Base-by-base conservation (phyloP, 306 rosid species). In the Begonia fuchsioides region DNA sequence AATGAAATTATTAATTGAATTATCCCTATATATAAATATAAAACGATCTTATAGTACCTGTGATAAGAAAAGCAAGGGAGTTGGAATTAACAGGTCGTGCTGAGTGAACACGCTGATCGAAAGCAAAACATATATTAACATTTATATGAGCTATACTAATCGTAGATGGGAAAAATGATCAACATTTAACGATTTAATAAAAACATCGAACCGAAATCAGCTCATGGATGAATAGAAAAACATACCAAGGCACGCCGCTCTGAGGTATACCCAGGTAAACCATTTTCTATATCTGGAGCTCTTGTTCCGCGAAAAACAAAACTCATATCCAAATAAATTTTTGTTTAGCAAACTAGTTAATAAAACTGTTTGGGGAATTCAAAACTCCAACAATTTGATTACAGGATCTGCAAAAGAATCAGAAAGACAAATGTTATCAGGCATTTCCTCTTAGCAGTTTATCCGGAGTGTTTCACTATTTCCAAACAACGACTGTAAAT, bases 61-160 rank as follows among this genome's bases (percentile, higher is more conserved):
- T 88, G 52, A 88, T 86, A 18, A 88, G 96, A 72, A 88, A 88
- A 50, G 93, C 86, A 47, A 88, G 90, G 6, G 95, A 88, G 57
- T 81, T 88, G 40, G 97, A 78, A 75, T 78, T 81, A 55, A 82
- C 80, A 56, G 83, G 78, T 6, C 80, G 97, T 10, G 78, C 71
- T 38, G 82, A 51, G 76, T 78, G 90, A 53, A 84, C 90, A 49
- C 83, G 73, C 83, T 76, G 76, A 61, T 47, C 46, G 32, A 17
- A 49, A 60, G 17, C 44, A 54, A 2, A 53, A 52, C 39, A 47
- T 58, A 12, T 17, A 35, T 45, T 16, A 51, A n/a, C n/a, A n/a
- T 16, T 38, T 26, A 14, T 39, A 26, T 26, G 8, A 26, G 35
- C 8, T 26, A 26, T 0, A 26, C 35, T 26, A 26, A 26, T 26